Conservation (phyloP, 768 basidiomycete species). For the Rhizopogon vinicolor region DNA sequence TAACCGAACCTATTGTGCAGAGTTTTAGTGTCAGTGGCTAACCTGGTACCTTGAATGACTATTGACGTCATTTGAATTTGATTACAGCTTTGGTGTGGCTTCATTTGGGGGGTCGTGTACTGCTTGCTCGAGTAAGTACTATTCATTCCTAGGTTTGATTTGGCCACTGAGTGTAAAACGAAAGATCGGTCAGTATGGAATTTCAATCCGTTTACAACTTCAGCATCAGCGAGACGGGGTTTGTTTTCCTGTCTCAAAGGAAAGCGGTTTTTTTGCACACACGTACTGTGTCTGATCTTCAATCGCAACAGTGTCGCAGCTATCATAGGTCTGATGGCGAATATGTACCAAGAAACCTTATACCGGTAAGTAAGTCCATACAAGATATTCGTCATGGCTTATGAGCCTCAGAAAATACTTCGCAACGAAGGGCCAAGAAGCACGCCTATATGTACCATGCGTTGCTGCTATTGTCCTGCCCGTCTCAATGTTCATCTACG, state of each 20-base stretch:
- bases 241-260: constrained; percentile 35
- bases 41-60: neutral
- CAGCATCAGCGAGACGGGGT: neutral
- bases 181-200: neutral
- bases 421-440: constrained; percentile 40
- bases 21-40: constrained; percentile 54
- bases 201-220: constrained; percentile 1
- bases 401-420: constrained; percentile 21
- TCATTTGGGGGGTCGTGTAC: constrained; percentile 71
- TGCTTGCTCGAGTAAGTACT: constrained; percentile 48
- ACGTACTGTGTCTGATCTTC: neutral
- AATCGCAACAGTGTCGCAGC: constrained; percentile 42
- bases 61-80: neutral
- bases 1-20: constrained; percentile 57
- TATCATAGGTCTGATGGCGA: constrained; percentile 30
- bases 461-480: constrained; percentile 50
- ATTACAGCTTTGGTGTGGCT: constrained; percentile 54
- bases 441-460: constrained; percentile 54
- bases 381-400: constrained; percentile 8
- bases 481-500: constrained; percentile 62
- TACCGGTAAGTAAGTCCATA: constrained; percentile 34
- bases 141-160: neutral
- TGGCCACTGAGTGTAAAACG: constrained; percentile 9
- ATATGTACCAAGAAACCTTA: constrained; percentile 42
- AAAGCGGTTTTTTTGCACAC: constrained; percentile 19